Evolutionary conservation across 2,329 filamentous ascomycete genomes (phyloP), one percentile per base, ranked within the genome.

Genomic region (Aspergillus niger): DNA sequence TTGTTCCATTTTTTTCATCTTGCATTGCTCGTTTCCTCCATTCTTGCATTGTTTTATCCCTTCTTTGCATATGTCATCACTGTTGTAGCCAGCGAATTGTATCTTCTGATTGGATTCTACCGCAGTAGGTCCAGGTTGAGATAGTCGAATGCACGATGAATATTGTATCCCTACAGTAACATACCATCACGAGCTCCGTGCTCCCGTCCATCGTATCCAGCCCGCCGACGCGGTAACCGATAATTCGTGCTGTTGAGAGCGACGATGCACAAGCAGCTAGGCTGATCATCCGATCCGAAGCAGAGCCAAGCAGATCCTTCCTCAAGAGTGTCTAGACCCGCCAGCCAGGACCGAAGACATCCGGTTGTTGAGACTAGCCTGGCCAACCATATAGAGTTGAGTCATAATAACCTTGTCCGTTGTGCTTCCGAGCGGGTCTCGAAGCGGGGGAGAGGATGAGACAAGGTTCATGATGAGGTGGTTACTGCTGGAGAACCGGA

Each of bases 191-290:
- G 3, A 36, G 32, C 32, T 13, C 32, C 4, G 11, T 13, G 11
- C 11, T 36, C 13, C 11, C 32, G 13, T 4, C 4, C 13, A 13
- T 26, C 11, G 28, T 30, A 17, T 30, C 7, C 15, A 5, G 15
- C 24, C 15, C 7, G 3, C 13, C 44, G 44, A 15, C 44, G 44
- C 24, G 4, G 15, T 30, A 49, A 20, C 22, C 26, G 11, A 17
- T 7, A 26, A 49, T 10, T 5, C 11, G 20, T 13, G 13, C 8
- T 81, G 65, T 85, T 85, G 64, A 84, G 75, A 1, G 82, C 77
- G 50, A 84, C 82, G 63, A 85, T 80, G 6, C 82, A 75, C 13
- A 85, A 71, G 22, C 41, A 44, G 41, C 41, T 24, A 22, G 41
- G 32, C 4, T 36, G 32, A 36, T 36, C 32, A 36, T 11, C 83